Base-by-base conservation (phyloP, 1,139 yeast genomes). In the Protomyces pachydermus region DNA sequence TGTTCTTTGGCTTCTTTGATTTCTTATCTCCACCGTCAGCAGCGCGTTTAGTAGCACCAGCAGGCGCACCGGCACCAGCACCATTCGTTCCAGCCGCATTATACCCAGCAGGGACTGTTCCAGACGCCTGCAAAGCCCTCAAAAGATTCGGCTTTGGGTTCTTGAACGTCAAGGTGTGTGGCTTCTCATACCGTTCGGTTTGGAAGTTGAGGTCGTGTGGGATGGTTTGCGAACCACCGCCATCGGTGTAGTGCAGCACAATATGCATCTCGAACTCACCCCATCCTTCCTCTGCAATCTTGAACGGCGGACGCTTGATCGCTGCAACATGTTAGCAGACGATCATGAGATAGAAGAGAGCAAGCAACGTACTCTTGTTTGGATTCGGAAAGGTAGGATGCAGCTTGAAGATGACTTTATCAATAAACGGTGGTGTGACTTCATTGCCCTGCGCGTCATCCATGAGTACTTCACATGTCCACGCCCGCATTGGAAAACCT, bases 371-470 rank as follows among this genome's bases (percentile, higher is more conserved):
- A 71, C 73, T 68, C 76, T 98, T 82, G 68, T 83, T 85, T 10
- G 98, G 98, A 74, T 90, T 90, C 64, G 85, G 84, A 76, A 93
- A 93, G 14, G 98, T 93, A 46, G 98, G 98, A 79, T 93, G 98
- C 70, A 93, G 82, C 71, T 90, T 86, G 75, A 91, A 93, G 20
- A 96, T 89, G 63, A 91, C 98, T 76, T 87, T 89, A 74, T 93
- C 98, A 74, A 93, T 88, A 66, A 93, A 83, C 61, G 81, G 85
- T 3, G 98, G 98, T 25, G 97, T 91, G 61, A 88, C 79, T 71
- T 88, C 95, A 66, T 86, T 82, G 39, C 97, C 97, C 66, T 84
- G 82, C 67, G 85, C 86, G 71, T 91, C 93, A 68, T 93, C 81
- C 75, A 91, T 76, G 54, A 84, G 77, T 60, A 93, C 82, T 72